phyloP scores from a whole-genome alignment of 2,329 filamentous ascomycete genomes.

The Leptodontidium sp. region DNA sequence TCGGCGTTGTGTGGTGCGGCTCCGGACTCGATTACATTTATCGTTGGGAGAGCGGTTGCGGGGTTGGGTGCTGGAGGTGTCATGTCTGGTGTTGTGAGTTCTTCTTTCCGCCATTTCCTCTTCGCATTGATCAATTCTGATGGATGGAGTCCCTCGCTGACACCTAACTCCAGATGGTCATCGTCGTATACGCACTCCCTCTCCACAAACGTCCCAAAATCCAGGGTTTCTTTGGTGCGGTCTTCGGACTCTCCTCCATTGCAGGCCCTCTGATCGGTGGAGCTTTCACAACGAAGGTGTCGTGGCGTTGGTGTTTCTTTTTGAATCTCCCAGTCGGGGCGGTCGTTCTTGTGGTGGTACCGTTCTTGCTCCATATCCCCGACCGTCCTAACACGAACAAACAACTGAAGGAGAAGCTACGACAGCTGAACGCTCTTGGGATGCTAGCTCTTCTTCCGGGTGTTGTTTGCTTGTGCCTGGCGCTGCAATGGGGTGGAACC shows the following conservation, averaged over 20 bases:
- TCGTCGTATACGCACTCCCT: slow-evolving; percentile 34
- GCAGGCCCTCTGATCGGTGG: slow-evolving; percentile 46
- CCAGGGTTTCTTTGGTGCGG: slow-evolving; percentile 38
- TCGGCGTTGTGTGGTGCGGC: slow-evolving; percentile 38
- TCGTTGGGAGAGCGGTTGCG: slow-evolving; percentile 40
- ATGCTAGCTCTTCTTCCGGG: slow-evolving; percentile 50
- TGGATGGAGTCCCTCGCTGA: too few species aligned
- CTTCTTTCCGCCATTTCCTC: slow-evolving; percentile 1
- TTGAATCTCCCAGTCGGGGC: slow-evolving; percentile 52
- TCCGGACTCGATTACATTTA: slow-evolving; percentile 39
- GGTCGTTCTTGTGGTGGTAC: slow-evolving; percentile 45
- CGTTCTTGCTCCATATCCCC: slow-evolving; percentile 47
- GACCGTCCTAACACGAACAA: slow-evolving; percentile 39
- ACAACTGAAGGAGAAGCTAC: slow-evolving; percentile 49
- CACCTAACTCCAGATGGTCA: slow-evolving; percentile 26
- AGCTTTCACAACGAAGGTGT: slow-evolving; percentile 44
- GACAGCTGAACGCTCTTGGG: slow-evolving; percentile 53
- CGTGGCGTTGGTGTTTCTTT: slow-evolving; percentile 50
- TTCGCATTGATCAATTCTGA: too few species aligned
- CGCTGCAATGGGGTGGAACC: slow-evolving; percentile 52
- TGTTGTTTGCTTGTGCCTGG: slow-evolving; percentile 45
- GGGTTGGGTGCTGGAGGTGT: slow-evolving; percentile 39
- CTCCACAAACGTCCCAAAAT: slow-evolving; percentile 34
- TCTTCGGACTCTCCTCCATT: slow-evolving; percentile 37
- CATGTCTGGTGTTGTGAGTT: slow-evolving; percentile 33